A percentile compares a stretch with the other conserved stretches of the same genome.
Conservation (phyloP, 331 rosid genomes). For the Arachis monticola region DNA sequence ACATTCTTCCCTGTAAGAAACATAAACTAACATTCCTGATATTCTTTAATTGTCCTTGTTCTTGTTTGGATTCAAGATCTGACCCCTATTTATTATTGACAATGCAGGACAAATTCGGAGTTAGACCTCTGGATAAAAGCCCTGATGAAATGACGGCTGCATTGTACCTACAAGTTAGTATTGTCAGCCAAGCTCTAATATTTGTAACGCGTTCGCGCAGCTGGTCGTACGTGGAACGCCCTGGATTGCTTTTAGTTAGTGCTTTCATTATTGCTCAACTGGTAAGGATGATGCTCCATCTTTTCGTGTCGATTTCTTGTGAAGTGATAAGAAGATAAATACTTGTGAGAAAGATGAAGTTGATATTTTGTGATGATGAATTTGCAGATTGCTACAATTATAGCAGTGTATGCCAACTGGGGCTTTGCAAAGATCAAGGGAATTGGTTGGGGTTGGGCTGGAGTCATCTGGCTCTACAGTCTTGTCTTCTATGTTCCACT, state of each 20-base stretch:
- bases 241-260: slow-evolving; percentile 62
- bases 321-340: neutral
- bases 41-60: neutral
- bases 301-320: neutral
- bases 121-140: slow-evolving; percentile 43
- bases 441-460: slow-evolving; percentile 99
- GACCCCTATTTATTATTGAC: neutral
- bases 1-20: slow-evolving; percentile 74
- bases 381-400: slow-evolving; percentile 79
- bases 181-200: slow-evolving; percentile 92
- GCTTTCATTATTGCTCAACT: slow-evolving; percentile 83
- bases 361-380: slow-evolving; percentile 36
- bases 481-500: slow-evolving; percentile 84
- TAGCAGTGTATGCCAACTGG: slow-evolving; percentile 96
- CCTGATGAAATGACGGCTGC: slow-evolving; percentile 71
- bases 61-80: slow-evolving; percentile 21
- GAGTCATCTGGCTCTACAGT: slow-evolving; percentile 96
- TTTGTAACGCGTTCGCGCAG: slow-evolving; percentile 93
- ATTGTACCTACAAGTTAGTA: slow-evolving; percentile 95
- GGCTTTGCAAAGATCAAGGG: slow-evolving; percentile 83
- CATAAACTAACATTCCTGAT: slow-evolving; percentile 10
- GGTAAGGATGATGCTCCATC: slow-evolving; percentile 57
- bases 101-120: slow-evolving; percentile 73
- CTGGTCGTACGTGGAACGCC: slow-evolving; percentile 91
- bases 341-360: neutral